These are phyloP conservation scores for Durusdinium trenchii DNA, from an alignment of 73 alveolate species.

Conservation along the genomic window DNA sequence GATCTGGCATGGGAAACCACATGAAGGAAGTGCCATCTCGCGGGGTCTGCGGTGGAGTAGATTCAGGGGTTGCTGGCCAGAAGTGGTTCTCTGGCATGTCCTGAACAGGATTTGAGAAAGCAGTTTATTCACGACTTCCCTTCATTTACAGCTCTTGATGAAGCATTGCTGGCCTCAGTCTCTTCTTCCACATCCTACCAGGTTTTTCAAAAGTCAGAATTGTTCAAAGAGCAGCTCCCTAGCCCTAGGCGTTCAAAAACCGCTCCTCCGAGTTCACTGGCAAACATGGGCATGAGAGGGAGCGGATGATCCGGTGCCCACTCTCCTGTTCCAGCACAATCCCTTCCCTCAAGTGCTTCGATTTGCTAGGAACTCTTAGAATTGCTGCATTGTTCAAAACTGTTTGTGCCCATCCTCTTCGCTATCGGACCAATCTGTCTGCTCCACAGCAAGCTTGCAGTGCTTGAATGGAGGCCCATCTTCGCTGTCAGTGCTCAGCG, in stretches of 20 bases:
- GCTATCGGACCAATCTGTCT: no score
- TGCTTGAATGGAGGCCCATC: no score
- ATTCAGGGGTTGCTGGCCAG: slow-evolving; percentile 64
- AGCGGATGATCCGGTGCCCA: neutral
- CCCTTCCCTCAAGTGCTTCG: neutral
- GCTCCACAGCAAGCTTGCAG: no score
- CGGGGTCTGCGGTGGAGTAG: slow-evolving; percentile 57
- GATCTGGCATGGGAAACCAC: neutral
- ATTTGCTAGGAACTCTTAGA: no score
- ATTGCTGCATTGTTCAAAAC: no score
- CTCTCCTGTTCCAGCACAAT: neutral
- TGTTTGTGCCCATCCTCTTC: no score
- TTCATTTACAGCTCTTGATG: neutral
- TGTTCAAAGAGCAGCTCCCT: no score
- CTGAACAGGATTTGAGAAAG: no score
- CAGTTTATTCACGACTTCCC: neutral
- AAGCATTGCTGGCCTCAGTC: neutral
- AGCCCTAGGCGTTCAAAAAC: no score
- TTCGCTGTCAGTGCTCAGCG: no score
- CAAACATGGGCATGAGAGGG: slow-evolving; percentile 46
- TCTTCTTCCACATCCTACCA: neutral
- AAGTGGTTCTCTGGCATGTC: neutral
- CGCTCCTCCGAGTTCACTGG: neutral
- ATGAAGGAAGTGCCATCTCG: slow-evolving; percentile 5
- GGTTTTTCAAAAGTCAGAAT: no score